A percentile compares a stretch with the other conserved stretches of the same genome.
phyloP scores from a whole-genome alignment of 1,139 yeast species.

The Saccharomycopsis crataegensis region DNA sequence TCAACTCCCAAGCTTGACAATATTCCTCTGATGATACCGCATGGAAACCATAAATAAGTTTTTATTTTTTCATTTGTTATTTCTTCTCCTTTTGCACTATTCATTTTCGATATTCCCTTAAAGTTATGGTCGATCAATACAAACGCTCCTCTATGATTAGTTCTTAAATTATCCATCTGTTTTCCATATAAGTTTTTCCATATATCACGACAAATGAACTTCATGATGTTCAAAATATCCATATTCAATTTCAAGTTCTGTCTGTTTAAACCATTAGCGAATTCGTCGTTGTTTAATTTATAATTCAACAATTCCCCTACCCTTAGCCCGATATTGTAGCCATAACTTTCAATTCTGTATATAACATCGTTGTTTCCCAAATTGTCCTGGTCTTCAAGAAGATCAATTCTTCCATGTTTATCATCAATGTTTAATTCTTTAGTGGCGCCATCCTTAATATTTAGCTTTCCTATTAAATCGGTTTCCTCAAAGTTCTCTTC shows the following conservation, averaged over 20 bases:
- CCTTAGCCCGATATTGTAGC: constrained; percentile 68
- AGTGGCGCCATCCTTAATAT: neutral
- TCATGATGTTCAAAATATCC: constrained; percentile 76
- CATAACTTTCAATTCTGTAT: constrained; percentile 58
- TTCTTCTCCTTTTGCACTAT: constrained; percentile 40
- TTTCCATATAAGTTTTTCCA: constrained; percentile 77
- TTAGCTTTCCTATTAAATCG: constrained; percentile 6
- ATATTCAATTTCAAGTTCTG: constrained; percentile 34
- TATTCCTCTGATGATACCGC: constrained; percentile 80
- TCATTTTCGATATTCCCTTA: constrained; percentile 47
- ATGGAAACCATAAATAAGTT: constrained; percentile 68
- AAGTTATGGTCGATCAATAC: constrained; percentile 67
- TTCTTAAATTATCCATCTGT: constrained; percentile 85
- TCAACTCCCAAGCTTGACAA: constrained; percentile 64
- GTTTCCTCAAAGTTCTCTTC: constrained; percentile 5
- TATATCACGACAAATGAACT: constrained; percentile 84
- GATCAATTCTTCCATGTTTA: constrained; percentile 37
- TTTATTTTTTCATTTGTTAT: constrained; percentile 43
- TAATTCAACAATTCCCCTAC: constrained; percentile 67
- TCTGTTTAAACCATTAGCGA: constrained; percentile 7
- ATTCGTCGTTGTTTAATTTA: constrained; percentile 35
- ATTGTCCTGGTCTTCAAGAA: constrained; percentile 31
- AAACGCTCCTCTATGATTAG: constrained; percentile 78
- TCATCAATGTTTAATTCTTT: neutral
- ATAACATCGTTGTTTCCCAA: constrained; percentile 46